Base-by-base conservation (phyloP, 495 filamentous ascomycete genomes). In the Penicillium riverlandense region DNA sequence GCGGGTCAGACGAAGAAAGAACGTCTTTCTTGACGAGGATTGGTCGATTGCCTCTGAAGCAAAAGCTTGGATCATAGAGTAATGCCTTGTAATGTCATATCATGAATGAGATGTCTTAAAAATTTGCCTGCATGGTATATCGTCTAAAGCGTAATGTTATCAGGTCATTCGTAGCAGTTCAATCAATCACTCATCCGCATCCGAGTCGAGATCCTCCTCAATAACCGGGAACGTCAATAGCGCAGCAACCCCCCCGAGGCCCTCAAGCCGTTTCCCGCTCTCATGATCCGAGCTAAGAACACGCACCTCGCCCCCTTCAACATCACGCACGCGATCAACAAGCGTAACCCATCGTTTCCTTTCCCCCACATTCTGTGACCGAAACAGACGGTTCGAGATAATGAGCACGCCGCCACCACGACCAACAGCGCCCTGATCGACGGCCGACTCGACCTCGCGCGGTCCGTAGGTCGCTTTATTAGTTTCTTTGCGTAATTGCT, bases 261-360 rank as follows among this genome's bases (percentile, higher is more conserved):
- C 81, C 44, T 95, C 91, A 35, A 98, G 66, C 44, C 89, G 68
- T 64, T 84, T 83, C 12, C 92, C 92, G 67, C 92, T 96, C 70
- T 96, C 92, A 62, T 97, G 91, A 54, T 92, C 83, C 48, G 84
- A 89, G 54, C 94, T 97, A 36, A 97, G 64, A 22, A 96, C 73
- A 40, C 89, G 79, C 1, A 86, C 84, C 53, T 96, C 90, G 0
- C 92, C 92, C 30, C 94, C 94, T 40, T 85, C 80, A 4, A 72
- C 63, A 38, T 84, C 85, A 52, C 84, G 84, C n/a, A 97, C 92
- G 37, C 82, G 85, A 61, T 98, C 92, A 34, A 96, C 91, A 51
- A 97, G 72, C 15, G 67, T 63, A 4, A 98, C 94, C 75, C 86
- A 96, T 44, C 78, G 79, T 59, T 79, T 90, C 59, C 92, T 74